Evolutionary conservation across 768 basidiomycete species (phyloP), one percentile per base, ranked within the genome.

Genomic region (Boletus vinaceobasis): DNA sequence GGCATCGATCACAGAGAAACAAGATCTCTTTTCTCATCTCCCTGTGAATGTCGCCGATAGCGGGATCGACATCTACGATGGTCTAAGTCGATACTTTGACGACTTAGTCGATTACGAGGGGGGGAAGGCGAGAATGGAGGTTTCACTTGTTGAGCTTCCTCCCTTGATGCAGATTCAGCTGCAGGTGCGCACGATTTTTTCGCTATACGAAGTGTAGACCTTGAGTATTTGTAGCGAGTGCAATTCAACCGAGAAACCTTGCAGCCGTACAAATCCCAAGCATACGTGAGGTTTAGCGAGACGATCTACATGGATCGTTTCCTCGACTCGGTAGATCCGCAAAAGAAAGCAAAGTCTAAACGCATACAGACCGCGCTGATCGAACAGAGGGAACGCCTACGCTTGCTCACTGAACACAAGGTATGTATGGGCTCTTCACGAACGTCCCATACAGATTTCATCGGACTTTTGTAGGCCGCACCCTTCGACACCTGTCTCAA

Each of bases 191-290:
- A 62, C 50, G 47, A 11, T 10, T 35, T 32, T 17, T n/a, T 32
- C 23, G 11, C 37, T 38, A 35, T 10, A 19, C 11, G 23, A 40
- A 47, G 11, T 19, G 27, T 44, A 44, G 45, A n/a, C 17, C 53
- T 56, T 49, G 39, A 60, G 48, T 58, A 44, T 45, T 48, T 23
- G 19, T 61, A 95, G 93, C 78, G 94, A 53, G 94, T 93, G 5
- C 93, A 96, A 79, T 98, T 93, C 75, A 93, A 98, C 67, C 83
- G 93, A 9, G 88, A 92, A 60, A 93, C 89, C 1, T 79, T 92
- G 52, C 90, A 94, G 60, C 87, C 93, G 15, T 93, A 90, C 77
- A 99, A 99, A 71, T 93, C 91, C 6, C 96, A 99, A 65, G 93
- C 93, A 4, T 96, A 93, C 69, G 87, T 99, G 60, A 89, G 86